Base-by-base conservation (phyloP, 352 stramenopile species). In the Pythium grandisporangium region DNA sequence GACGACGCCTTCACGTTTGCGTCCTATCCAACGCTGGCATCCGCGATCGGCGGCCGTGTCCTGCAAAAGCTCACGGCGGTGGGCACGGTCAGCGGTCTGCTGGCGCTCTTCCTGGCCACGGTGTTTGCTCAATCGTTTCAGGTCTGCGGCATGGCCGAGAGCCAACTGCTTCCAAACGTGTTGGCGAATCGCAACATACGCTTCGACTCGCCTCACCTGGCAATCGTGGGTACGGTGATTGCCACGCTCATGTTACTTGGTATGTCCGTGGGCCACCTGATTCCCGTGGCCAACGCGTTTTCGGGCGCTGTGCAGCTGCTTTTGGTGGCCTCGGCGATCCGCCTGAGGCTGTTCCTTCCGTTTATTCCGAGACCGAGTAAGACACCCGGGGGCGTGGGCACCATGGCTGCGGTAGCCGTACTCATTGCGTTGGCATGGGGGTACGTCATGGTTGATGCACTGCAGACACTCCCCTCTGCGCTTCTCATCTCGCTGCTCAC, bases 41-140 rank as follows among this genome's bases (percentile, higher is more conserved):
- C 86, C 21, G 66, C 90, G 35, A 74, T 65, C 22, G 87, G 65
- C 11, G 66, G 84, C 20, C 48, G 56, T 14, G 89, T 68, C 67
- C 64, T 97, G 3, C 70, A 70, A 30, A 58, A 49, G 5, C 91
- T 84, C 65, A 73, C 81, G 19, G 55, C 94, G 2, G 60, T 90
- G 42, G 63, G 72, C 4, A 66, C 78, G 3, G 68, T 76, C 23
- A 69, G 87, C 32, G 72, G 55, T 17, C 89, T 88, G 42, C 63
- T 93, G 45, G 86, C 72, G 6, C 49, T 91, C 29, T 96, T 91
- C 55, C 62, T 89, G 56, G 70, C 78, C 8, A 82, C 92, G 53
- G 80, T 97, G 53, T 85, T 66, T 8, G 64, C 63, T 10, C 79
- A 95, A 58, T 61, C 84, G 20, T 91, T 75, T 43, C 75, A 93